phyloP scores from a whole-genome alignment of 179 eudicot species.

The Gypsophila paniculata region DNA sequence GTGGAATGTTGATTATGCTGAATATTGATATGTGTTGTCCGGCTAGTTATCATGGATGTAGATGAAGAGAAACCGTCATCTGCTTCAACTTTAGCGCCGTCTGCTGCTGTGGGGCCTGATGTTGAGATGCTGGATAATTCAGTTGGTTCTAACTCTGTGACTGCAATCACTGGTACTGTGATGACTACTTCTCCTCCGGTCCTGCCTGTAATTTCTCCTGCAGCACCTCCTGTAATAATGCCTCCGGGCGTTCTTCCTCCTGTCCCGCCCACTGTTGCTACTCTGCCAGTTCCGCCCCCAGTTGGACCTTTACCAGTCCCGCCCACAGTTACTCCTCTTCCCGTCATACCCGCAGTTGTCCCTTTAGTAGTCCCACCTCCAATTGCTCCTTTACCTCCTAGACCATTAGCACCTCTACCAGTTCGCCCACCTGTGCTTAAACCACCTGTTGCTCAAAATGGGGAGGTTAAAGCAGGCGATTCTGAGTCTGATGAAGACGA shows the following conservation, averaged over 20 bases:
- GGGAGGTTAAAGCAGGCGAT: constrained; percentile 43
- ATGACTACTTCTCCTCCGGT: constrained; percentile 19
- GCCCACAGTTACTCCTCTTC: constrained; percentile 33
- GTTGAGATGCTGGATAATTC: constrained; percentile 32
- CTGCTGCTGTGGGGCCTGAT: constrained; percentile 28
- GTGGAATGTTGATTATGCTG: neutral
- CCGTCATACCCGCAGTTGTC: constrained; percentile 29
- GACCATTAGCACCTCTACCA: constrained; percentile 67
- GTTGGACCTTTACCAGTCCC: constrained; percentile 28
- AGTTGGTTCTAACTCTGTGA: constrained; percentile 22
- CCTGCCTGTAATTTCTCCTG: constrained; percentile 24
- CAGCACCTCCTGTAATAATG: constrained; percentile 25
- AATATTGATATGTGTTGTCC: neutral
- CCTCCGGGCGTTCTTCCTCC: constrained; percentile 17
- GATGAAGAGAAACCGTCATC: constrained; percentile 50
- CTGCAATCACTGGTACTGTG: constrained; percentile 21
- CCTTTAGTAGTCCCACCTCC: constrained; percentile 35
- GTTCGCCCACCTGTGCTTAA: constrained; percentile 46
- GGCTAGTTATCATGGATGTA: constrained; percentile 51
- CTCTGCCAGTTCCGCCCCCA: constrained; percentile 24
- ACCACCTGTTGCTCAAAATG: constrained; percentile 53
- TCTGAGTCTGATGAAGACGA: constrained; percentile 64
- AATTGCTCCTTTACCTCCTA: constrained; percentile 51
- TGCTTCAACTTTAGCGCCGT: constrained; percentile 33
- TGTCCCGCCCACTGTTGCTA: constrained; percentile 19